These are phyloP conservation scores for Sporisorium exsertum DNA, from an alignment of 1,284 basidiomycete species.

Conservation along the genomic window DNA sequence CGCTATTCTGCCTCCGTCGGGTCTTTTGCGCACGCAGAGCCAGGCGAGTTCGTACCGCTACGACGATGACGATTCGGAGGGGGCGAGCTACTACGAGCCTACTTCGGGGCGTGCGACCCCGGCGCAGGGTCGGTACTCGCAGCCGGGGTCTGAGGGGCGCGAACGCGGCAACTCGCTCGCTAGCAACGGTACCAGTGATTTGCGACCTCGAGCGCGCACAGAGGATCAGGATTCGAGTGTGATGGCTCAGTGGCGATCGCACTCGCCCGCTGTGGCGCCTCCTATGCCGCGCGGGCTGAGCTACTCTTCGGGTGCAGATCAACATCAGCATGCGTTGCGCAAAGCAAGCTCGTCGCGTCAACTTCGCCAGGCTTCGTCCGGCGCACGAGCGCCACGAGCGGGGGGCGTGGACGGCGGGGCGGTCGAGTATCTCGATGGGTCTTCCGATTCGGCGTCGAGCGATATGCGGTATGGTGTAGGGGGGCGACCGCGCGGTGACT, in stretches of 20 bases:
- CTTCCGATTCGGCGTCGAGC: slow-evolving; percentile 38
- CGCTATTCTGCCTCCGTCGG: slow-evolving; percentile 16
- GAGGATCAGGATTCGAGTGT: slow-evolving; percentile 60
- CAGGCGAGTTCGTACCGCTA: slow-evolving; percentile 49
- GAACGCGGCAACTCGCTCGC: slow-evolving; percentile 49
- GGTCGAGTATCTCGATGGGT: slow-evolving; percentile 50
- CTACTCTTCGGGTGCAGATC: slow-evolving; percentile 40
- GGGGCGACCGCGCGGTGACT: slow-evolving; percentile 31
- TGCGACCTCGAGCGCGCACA: slow-evolving; percentile 53
- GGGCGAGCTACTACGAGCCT: slow-evolving; percentile 36
- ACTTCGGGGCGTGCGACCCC: slow-evolving; percentile 53
- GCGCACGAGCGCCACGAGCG: slow-evolving; percentile 10
- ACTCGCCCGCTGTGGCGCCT: slow-evolving; percentile 56
- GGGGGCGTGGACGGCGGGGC: slow-evolving; percentile 36
- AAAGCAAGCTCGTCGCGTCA: slow-evolving; percentile 59
- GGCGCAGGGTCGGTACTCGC: slow-evolving; percentile 48
- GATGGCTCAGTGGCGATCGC: slow-evolving; percentile 62
- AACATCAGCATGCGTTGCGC: slow-evolving; percentile 52
- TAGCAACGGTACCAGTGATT: slow-evolving; percentile 22
- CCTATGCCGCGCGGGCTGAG: slow-evolving; percentile 51
- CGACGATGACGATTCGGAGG: slow-evolving; percentile 44
- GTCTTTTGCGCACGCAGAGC: slow-evolving; percentile 45
- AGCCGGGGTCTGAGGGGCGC: slow-evolving; percentile 52
- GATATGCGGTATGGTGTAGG: slow-evolving; percentile 5
- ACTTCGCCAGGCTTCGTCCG: slow-evolving; percentile 35